Percentiles rank a stretch among this genome's conserved stretches.
Conservation (phyloP, 306 rosid genomes). For the Quercus bicolor region DNA sequence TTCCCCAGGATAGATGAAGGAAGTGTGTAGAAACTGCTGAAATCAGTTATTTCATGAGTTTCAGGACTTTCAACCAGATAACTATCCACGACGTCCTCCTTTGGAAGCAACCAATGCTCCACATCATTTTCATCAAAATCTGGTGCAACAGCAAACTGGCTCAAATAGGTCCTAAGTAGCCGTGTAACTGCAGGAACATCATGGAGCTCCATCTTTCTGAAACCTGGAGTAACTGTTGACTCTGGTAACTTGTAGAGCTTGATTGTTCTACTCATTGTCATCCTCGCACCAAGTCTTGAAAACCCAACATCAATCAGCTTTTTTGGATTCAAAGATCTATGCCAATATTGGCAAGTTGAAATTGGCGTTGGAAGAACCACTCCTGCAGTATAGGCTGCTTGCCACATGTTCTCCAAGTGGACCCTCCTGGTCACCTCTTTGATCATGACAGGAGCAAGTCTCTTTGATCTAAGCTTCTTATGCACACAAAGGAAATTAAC, state of each 20-base stretch:
- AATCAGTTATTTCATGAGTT: slow-evolving; percentile 83
- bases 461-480: slow-evolving; percentile 91
- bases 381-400: slow-evolving; percentile 97
- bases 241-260: slow-evolving; percentile 91
- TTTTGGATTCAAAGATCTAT: slow-evolving; percentile 90
- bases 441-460: slow-evolving; percentile 98
- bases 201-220: slow-evolving; percentile 80
- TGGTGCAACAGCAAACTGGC: slow-evolving; percentile 72
- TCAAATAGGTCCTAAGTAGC: slow-evolving; percentile 68
- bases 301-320: slow-evolving; percentile 96
- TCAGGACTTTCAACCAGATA: slow-evolving; percentile 86
- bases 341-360: slow-evolving; percentile 95
- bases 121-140: slow-evolving; percentile 88
- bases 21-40: slow-evolving; percentile 95
- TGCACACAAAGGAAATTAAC: slow-evolving; percentile 90
- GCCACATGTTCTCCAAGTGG: slow-evolving; percentile 92
- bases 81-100: slow-evolving; percentile 78
- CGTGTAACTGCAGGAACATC: slow-evolving; percentile 92
- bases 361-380: slow-evolving; percentile 91
- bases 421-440: slow-evolving; percentile 98
- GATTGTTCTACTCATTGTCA: slow-evolving; percentile 96
- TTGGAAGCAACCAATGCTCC: slow-evolving; percentile 93
- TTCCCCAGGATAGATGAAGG: slow-evolving; percentile 65
- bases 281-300: slow-evolving; percentile 93
- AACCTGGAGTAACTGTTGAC: slow-evolving; percentile 75